phyloP scores from a whole-genome alignment of 2,329 filamentous ascomycete species.

The Cladosporium cucumerinum region DNA sequence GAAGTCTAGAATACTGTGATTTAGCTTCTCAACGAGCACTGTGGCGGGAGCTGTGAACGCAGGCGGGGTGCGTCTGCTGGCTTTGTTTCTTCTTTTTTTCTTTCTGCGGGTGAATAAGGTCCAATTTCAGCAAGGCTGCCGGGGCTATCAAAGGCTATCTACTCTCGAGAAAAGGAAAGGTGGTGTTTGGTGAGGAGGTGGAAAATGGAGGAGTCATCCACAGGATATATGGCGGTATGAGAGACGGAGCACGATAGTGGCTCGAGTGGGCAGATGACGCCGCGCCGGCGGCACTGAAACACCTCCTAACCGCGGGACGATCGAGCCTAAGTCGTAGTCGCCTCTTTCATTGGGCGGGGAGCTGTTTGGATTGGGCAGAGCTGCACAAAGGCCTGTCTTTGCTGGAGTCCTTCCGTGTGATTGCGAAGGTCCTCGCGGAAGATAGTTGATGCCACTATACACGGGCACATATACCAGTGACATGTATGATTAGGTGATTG shows the following conservation, averaged over 20 bases:
- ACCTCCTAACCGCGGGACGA: conserved; percentile 10
- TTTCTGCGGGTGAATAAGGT: conserved; percentile 18
- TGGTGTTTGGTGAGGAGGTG: background rate
- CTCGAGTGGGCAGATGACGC: conserved; percentile 17
- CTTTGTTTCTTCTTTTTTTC: conserved; percentile 16
- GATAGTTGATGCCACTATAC: background rate
- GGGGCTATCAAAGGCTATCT: conserved; percentile 28
- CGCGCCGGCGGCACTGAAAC: conserved; percentile 15
- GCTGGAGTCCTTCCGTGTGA: background rate
- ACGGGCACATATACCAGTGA: background rate
- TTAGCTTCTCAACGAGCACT: conserved; percentile 27
- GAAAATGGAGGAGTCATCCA: conserved; percentile 15
- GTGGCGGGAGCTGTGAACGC: conserved; percentile 16
- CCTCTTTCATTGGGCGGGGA: conserved; percentile 10
- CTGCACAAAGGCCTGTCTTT: conserved; percentile 10
- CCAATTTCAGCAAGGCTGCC: conserved; percentile 18
- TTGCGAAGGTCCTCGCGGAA: conserved; percentile 1
- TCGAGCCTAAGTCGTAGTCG: background rate
- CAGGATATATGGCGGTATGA: conserved; percentile 18
- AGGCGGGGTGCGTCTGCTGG: conserved; percentile 17
- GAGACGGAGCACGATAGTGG: conserved; percentile 20
- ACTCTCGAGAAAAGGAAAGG: conserved; percentile 19
- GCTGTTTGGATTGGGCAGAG: conserved; percentile 15
- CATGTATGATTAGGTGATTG: background rate
- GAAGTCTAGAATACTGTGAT: conserved; percentile 18